phyloP scores from a whole-genome alignment of 2,329 filamentous ascomycete genomes.

The Corniculantispora saksenae region DNA sequence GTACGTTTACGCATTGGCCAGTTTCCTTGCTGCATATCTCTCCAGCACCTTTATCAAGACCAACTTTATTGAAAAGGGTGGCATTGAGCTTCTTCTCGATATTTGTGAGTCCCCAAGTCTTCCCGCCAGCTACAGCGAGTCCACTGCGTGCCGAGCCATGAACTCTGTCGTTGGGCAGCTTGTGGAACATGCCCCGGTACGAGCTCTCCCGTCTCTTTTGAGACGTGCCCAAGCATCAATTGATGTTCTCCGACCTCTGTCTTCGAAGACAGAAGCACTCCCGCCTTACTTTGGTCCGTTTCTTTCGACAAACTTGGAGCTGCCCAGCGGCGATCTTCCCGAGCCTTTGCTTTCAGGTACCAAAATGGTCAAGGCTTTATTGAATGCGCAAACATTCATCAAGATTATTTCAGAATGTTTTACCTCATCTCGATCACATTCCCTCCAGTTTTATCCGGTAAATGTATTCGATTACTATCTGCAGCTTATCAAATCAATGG shows the following conservation, averaged over 20 bases:
- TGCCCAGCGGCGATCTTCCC: constrained; percentile 38
- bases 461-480: constrained; percentile 86
- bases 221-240: constrained; percentile 71
- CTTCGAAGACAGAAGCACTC: constrained; percentile 48
- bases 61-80: constrained; percentile 75
- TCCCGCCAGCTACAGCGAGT: constrained; percentile 61
- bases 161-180: constrained; percentile 74
- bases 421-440: constrained; percentile 64
- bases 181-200: constrained; percentile 76
- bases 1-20: constrained; percentile 74
- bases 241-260: constrained; percentile 66
- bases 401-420: constrained; percentile 76
- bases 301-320: constrained; percentile 48
- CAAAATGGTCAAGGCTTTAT: constrained; percentile 72
- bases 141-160: constrained; percentile 67
- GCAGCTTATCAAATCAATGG: constrained; percentile 71
- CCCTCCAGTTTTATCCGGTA: constrained; percentile 69
- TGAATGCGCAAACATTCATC: constrained; percentile 74
- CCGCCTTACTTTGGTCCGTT: constrained; percentile 71
- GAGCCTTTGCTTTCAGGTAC: constrained; percentile 65
- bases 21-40: constrained; percentile 75
- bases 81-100: constrained; percentile 81
- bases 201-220: constrained; percentile 80
- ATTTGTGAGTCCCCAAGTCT: constrained; percentile 81
- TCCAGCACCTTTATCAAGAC: constrained; percentile 71